A percentile compares a stretch with the other conserved stretches of the same genome.
These are phyloP conservation scores for Lactarius quietus DNA, from an alignment of 768 basidiomycete species.

Conservation along the genomic window DNA sequence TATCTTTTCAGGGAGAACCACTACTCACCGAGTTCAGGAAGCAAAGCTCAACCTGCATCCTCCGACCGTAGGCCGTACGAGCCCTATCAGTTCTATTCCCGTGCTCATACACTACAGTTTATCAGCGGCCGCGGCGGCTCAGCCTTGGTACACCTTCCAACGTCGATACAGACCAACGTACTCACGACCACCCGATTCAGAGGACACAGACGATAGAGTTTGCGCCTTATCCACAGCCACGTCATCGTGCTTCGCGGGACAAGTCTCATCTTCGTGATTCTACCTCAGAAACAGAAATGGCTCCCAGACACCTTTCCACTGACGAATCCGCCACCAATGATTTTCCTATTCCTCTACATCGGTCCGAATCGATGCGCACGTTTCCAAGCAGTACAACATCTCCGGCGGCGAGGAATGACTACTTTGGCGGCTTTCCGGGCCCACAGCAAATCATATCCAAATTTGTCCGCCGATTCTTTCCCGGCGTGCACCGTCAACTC, in stretches of 20 bases:
- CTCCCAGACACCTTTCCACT: neutral
- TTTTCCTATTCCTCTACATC: constrained; percentile 20
- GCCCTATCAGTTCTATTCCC: neutral
- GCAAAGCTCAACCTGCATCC: neutral
- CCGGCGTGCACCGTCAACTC: constrained; percentile 53
- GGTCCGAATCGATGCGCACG: constrained; percentile 25
- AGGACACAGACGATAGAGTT: constrained; percentile 53
- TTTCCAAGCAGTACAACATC: constrained; percentile 18
- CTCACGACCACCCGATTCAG: constrained; percentile 29
- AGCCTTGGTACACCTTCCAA: constrained; percentile 6
- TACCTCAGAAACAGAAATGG: constrained; percentile 15
- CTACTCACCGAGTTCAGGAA: neutral
- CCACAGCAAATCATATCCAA: constrained; percentile 51
- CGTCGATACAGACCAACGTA: neutral
- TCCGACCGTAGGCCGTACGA: constrained; percentile 9
- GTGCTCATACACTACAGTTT: constrained; percentile 2
- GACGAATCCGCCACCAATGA: constrained; percentile 7
- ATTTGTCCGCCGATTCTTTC: constrained; percentile 58
- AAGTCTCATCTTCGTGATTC: constrained; percentile 5
- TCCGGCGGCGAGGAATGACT: constrained; percentile 42
- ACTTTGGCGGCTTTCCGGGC: constrained; percentile 74
- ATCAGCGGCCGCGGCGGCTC: neutral
- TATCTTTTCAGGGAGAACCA: neutral
- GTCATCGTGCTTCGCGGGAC: constrained; percentile 28
- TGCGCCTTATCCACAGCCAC: constrained; percentile 36